Percentiles rank a stretch among this genome's conserved stretches.
Conservation (phyloP, 257 asterid genomes). For the Solanum virginianum region DNA sequence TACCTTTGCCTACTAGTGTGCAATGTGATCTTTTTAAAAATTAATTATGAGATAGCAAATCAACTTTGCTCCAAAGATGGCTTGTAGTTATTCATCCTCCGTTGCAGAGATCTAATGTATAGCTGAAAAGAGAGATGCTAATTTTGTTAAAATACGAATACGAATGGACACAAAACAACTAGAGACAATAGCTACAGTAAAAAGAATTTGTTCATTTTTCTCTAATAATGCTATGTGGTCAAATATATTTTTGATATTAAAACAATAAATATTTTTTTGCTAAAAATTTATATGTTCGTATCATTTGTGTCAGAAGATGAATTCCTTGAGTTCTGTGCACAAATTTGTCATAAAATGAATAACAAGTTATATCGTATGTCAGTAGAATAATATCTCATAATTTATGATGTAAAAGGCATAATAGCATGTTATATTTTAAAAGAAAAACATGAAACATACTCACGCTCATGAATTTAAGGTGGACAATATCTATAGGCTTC, state of each 20-base stretch:
- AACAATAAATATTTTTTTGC: too few relatives aligned
- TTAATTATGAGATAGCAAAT: neutral
- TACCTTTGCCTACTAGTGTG: neutral
- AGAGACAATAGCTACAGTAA: neutral
- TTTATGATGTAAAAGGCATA: too few relatives aligned
- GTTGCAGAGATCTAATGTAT: neutral
- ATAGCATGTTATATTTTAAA: too few relatives aligned
- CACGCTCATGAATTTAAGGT: neutral
- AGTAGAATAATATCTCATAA: too few relatives aligned
- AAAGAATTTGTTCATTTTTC: neutral
- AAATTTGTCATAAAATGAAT: too few relatives aligned
- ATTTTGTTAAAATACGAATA: neutral
- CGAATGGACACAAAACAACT: neutral
- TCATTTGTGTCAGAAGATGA: too few relatives aligned
- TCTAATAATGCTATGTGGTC: neutral
- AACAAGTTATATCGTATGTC: too few relatives aligned
- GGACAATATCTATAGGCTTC: neutral
- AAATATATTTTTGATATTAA: too few relatives aligned
- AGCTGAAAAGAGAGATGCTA: neutral
- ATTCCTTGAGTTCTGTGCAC: too few relatives aligned
- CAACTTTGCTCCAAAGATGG: neutral
- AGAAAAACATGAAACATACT: too few relatives aligned
- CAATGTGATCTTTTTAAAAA: neutral
- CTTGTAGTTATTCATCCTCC: neutral
- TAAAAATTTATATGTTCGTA: too few relatives aligned